A percentile compares a stretch with the other conserved stretches of the same genome.
phyloP scores from a whole-genome alignment of 1,284 basidiomycete species.

The Apiotrichum mycotoxinovorans region DNA sequence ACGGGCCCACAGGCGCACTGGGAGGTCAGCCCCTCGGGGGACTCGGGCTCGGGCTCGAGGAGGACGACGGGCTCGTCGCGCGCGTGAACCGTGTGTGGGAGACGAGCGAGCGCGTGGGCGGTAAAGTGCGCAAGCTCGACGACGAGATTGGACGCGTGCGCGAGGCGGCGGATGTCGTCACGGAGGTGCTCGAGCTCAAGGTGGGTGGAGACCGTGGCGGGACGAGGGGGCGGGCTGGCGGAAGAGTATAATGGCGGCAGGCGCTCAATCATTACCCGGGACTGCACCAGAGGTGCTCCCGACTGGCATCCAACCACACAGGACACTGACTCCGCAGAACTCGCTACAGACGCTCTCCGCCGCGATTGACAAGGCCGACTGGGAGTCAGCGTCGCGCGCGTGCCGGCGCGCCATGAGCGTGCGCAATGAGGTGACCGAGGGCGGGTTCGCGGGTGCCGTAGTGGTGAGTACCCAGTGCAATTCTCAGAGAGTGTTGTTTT shows the following conservation, averaged over 20 bases:
- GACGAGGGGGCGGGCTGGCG: no score
- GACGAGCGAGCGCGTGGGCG: slow-evolving; percentile 85
- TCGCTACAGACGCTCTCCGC: slow-evolving; percentile 71
- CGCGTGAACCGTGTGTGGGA: slow-evolving; percentile 51
- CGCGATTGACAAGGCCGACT: slow-evolving; percentile 81
- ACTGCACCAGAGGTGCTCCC: no score
- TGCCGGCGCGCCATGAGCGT: slow-evolving; percentile 86
- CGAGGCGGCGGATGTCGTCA: slow-evolving; percentile 77
- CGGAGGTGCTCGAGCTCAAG: slow-evolving; percentile 85
- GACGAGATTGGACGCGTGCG: slow-evolving; percentile 84
- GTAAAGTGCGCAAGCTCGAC: slow-evolving; percentile 79
- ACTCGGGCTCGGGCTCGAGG: slow-evolving; percentile 30
- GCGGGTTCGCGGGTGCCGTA: slow-evolving; percentile 78
- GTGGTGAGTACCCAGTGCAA: slow-evolving; percentile 60
- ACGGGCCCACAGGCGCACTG: background rate
- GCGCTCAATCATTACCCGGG: no score
- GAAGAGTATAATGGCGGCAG: no score
- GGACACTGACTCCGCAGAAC: slow-evolving; percentile 55
- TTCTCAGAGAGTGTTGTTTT: no score
- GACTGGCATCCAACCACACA: no score
- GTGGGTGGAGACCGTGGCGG: slow-evolving; percentile 48
- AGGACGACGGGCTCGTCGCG: slow-evolving; percentile 41
- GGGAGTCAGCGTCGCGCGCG: slow-evolving; percentile 89
- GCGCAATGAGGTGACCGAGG: slow-evolving; percentile 70
- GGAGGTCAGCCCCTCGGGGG: background rate